phyloP scores from a whole-genome alignment of 2,329 filamentous ascomycete genomes.

The Botryotinia calthae region DNA sequence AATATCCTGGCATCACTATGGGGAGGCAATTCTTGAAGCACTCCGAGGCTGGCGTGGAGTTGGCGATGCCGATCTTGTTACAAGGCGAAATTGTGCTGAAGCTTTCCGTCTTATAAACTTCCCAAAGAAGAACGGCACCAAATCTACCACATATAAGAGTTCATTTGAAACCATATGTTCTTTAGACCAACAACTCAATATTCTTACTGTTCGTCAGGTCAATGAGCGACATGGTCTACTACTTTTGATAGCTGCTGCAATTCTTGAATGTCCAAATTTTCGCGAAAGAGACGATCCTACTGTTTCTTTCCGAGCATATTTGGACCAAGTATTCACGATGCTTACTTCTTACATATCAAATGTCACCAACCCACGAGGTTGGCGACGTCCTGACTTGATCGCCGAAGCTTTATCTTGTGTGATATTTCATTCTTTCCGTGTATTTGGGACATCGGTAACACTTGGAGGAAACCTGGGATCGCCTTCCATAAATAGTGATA shows the following conservation, averaged over 20 bases:
- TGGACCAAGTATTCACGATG: not conserved
- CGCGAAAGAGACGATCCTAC: not conserved
- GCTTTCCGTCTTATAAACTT: constrained; percentile 48
- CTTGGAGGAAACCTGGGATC: not conserved
- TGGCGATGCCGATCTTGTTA: constrained; percentile 71
- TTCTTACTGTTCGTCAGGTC: constrained; percentile 50
- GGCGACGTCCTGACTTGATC: constrained; percentile 38
- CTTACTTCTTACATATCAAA: constrained; percentile 5
- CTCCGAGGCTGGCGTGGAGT: constrained; percentile 85
- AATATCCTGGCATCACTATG: constrained; percentile 52
- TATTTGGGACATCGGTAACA: not conserved
- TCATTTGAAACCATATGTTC: not conserved
- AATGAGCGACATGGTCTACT: constrained; percentile 69
- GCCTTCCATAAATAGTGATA: not conserved
- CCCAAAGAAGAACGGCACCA: not conserved
- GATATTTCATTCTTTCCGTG: constrained; percentile 2
- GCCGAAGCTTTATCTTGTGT: constrained; percentile 8
- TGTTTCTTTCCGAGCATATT: not conserved
- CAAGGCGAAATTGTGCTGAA: constrained; percentile 67
- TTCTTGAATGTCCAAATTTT: constrained; percentile 1
- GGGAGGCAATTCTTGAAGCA: constrained; percentile 63
- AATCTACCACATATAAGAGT: not conserved
- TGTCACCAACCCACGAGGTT: not conserved
- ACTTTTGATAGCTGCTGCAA: constrained; percentile 52
- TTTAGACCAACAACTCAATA: constrained; percentile 23